Percentiles rank a stretch among this genome's conserved stretches.
phyloP scores from a whole-genome alignment of 2,329 filamentous ascomycete species.

The Hymenoscyphus linearis region DNA sequence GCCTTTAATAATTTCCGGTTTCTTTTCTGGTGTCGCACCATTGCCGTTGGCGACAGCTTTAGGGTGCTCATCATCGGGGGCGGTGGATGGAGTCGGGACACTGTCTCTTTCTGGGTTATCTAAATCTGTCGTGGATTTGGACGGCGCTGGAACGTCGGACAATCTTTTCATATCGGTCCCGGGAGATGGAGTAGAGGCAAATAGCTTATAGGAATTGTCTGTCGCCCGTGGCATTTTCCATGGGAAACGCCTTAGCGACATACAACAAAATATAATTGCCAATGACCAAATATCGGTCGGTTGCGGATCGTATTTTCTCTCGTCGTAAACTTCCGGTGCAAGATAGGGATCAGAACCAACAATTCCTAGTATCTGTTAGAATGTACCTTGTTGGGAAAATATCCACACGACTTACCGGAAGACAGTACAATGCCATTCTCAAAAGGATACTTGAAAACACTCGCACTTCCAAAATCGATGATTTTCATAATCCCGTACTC shows the following conservation, averaged over 20 bases:
- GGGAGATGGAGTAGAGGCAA: slow-evolving; percentile 77
- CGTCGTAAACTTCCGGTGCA: slow-evolving; percentile 92
- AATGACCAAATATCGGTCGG: slow-evolving; percentile 97
- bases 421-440: slow-evolving; percentile 81
- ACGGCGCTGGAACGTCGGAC: slow-evolving; percentile 21
- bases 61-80: slow-evolving; percentile 11
- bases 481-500: slow-evolving; percentile 98
- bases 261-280: slow-evolving; percentile 98
- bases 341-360: slow-evolving; percentile 90
- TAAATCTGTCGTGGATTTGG: slow-evolving; percentile 25
- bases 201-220: slow-evolving; percentile 93
- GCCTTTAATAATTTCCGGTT: slow-evolving; percentile 72
- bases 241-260: slow-evolving; percentile 89
- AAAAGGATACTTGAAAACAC: slow-evolving; percentile 96
- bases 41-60: not conserved
- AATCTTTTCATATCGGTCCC: slow-evolving; percentile 40
- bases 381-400: not conserved
- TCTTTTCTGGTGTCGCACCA: slow-evolving; percentile 44
- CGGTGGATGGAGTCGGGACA: slow-evolving; percentile 16
- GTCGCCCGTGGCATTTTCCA: slow-evolving; percentile 92
- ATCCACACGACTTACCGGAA: slow-evolving; percentile 54
- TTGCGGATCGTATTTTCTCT: slow-evolving; percentile 87
- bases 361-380: slow-evolving; percentile 47
- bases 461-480: slow-evolving; percentile 96
- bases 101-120: slow-evolving; percentile 20